Evolutionary conservation across 441 rosid genomes (phyloP), one percentile per base, ranked within the genome.

Genomic region (Corymbia calophylla): DNA sequence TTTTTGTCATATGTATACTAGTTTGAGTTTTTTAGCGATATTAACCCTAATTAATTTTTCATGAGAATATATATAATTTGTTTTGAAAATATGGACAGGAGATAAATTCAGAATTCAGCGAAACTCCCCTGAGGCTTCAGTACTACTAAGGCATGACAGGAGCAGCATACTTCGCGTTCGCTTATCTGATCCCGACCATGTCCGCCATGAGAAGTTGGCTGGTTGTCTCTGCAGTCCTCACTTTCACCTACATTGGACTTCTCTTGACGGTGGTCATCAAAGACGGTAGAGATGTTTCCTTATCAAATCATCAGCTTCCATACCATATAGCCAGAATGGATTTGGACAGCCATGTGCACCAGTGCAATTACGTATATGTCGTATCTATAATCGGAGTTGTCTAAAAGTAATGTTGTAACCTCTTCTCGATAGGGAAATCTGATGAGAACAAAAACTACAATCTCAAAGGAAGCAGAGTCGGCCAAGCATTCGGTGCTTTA

Each of bases 171-270:
- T 89, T 89, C 87, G 6, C 29, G 29, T 90, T 92, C 58, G 82
- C 94, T 35, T 86, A 19, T 66, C 86, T 66, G 58, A 80, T 90
- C 47, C 93, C 93, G 27, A 91, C 92, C 51, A 82, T 92, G 89
- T 92, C 93, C 7, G 93, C 91, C 9, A 89, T 90, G 90, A 60
- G 92, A 70, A 51, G 86, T 32, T 92, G 94, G 93, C 53, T 92
- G 84, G 89, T 73, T 12, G 90, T 48, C 56, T 92, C 93, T 25
- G 53, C 73, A 25, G 29, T 90, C 81, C 88, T 92, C 39, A 88
- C 92, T 27, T 62, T 88, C 47, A 80, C 87, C 47, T 92, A 90
- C 81, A 86, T 90, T 10, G 77, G 86, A 87, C 82, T 62, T 39
- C 86, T 88, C 80, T 14, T 92, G 14, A 81, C 66, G 27, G 85